Evolutionary conservation across 2,329 filamentous ascomycete genomes (phyloP), one percentile per base, ranked within the genome.

Genomic region (Neocatenulostroma microsporum): DNA sequence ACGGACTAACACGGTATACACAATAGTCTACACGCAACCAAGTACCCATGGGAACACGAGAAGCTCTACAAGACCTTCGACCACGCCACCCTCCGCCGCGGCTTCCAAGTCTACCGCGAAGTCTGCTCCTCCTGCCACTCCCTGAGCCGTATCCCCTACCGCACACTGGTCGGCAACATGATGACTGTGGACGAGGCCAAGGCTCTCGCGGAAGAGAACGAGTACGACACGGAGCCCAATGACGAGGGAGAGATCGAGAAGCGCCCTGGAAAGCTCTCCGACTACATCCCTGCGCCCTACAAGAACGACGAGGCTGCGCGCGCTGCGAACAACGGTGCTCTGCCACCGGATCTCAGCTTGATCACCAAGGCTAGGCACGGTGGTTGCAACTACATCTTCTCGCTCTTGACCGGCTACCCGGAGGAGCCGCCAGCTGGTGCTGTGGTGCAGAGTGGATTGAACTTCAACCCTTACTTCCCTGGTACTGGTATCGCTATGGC

Each of bases 391-490:
- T 98, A 98, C 76, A 86, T 98, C 71, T 98, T 96, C 78, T 86
- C 73, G 64, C 75, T 98, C 64, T 72, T 98, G 61, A 98, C 91
- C 39, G 91, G 91, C 54, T 98, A 98, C 69, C 91, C 91, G 43
- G 91, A 98, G 53, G 91, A 98, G 70, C 76, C 86, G 42, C 91
- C 91, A 36, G 85, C 91, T 34, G 91, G 91, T 62, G 87, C 84
- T 46, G 70, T 76, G 55, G 82, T 98, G 42, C 81, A 80, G 55
- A 78, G 80, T 45, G 91, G 91, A 59, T 80, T 98, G 68, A 95
- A 96, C 80, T 98, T 98, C 80, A 98, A 98, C 78, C 91, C 91
- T 44, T 98, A 95, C 76, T 98, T 98, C 81, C 91, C 91, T 40
- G 91, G 91, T 62, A 96, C 91, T 54, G 89, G 89, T 62, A 98